A percentile compares a stretch with the other conserved stretches of the same genome.
Evolutionary conservation across 768 basidiomycete genomes (phyloP).

Genomic region (Serendipita sp.): DNA sequence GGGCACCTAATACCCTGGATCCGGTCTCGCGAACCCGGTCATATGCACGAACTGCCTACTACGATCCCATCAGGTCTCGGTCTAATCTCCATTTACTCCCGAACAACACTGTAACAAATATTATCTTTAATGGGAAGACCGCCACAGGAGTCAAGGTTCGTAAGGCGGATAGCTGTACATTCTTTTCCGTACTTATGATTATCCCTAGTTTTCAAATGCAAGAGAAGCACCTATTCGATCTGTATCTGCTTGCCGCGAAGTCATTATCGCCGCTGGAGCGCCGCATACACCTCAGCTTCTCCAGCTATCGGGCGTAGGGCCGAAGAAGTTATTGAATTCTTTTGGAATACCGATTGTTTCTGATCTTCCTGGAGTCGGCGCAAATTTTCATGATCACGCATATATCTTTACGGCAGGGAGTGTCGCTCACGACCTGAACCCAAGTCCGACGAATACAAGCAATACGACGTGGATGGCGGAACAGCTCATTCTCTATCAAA

Average conservation of each 20-base stretch:
- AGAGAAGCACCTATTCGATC: constrained; percentile 5
- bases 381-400: constrained; percentile 6
- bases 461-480: neutral
- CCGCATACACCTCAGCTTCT: constrained; percentile 6
- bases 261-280: constrained; percentile 32
- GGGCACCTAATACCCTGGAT: neutral
- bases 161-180: neutral
- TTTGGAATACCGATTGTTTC: neutral
- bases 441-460: neutral
- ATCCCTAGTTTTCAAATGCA: neutral
- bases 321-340: neutral
- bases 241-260: constrained; percentile 30
- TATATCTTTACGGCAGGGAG: neutral
- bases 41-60: constrained; percentile 1
- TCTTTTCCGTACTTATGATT: neutral
- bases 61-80: neutral
- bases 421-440: neutral
- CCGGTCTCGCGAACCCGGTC: neutral
- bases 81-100: constrained; percentile 3
- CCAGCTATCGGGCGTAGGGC: constrained; percentile 3
- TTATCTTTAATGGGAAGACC: neutral
- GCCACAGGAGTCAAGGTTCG: neutral
- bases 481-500: neutral
- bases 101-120: neutral
- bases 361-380: constrained; percentile 3